phyloP scores from a whole-genome alignment of 257 asterid species.

The Solanum lignicaule region DNA sequence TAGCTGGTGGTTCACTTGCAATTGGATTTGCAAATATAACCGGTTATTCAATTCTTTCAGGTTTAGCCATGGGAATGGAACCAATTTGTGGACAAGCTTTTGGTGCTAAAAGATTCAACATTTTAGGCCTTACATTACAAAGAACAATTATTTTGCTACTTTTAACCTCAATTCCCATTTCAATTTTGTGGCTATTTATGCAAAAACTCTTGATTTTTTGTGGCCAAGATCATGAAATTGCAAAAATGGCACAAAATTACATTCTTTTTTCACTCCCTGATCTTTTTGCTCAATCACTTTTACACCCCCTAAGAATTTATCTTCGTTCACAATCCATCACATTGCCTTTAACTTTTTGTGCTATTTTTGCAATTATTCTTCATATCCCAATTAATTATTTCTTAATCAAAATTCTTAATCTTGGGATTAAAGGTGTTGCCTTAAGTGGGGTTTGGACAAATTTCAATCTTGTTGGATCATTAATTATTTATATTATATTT shows the following conservation, averaged over 20 bases:
- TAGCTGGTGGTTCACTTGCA: conserved; percentile 35
- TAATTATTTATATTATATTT: conserved; percentile 4
- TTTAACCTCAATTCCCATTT: conserved; percentile 17
- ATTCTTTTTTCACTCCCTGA: conserved; percentile 27
- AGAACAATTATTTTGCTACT: conserved; percentile 22
- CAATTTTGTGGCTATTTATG: conserved; percentile 26
- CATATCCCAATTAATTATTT: conserved; percentile 27
- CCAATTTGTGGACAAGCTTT: conserved; percentile 37
- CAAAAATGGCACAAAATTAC: conserved; percentile 16
- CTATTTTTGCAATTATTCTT: conserved; percentile 10
- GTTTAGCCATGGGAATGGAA: conserved; percentile 36
- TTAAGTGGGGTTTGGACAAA: conserved; percentile 26
- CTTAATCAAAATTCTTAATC: conserved; percentile 14
- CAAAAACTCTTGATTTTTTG: conserved; percentile 14
- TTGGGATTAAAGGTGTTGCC: conserved; percentile 30
- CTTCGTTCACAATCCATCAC: conserved; percentile 32
- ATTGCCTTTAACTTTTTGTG: conserved; percentile 28
- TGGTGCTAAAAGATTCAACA: conserved; percentile 20
- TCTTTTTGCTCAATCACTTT: conserved; percentile 18
- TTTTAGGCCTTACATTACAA: conserved; percentile 24
- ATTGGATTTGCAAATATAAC: conserved; percentile 33
- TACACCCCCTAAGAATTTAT: conserved; percentile 25
- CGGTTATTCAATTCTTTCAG: conserved; percentile 31
- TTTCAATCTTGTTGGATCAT: conserved; percentile 22
- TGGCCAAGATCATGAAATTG: conserved; percentile 25